phyloP scores from a whole-genome alignment of 2,329 filamentous ascomycete species.

The Ophiostoma himal-ulmi region DNA sequence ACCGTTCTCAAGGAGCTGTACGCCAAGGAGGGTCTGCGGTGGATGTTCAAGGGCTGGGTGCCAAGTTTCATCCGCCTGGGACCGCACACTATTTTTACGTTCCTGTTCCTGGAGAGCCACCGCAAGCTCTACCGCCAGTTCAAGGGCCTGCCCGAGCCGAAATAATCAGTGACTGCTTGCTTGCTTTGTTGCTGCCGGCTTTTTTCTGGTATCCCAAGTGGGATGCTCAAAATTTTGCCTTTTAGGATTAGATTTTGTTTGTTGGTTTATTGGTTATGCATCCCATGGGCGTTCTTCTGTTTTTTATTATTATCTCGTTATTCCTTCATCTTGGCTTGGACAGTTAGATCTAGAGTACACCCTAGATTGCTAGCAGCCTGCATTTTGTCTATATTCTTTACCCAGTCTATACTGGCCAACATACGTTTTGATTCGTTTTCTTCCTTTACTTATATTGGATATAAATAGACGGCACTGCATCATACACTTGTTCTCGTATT shows the following conservation, averaged over 20 bases:
- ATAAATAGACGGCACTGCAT: slow-evolving; percentile 2
- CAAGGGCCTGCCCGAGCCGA: slow-evolving; percentile 38
- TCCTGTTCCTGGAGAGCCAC: slow-evolving; percentile 80
- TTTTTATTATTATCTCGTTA: neutral
- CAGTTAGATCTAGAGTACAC: neutral
- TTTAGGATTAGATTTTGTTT: neutral
- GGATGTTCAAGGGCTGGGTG: slow-evolving; percentile 89
- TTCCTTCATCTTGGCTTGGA: neutral
- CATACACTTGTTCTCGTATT: neutral
- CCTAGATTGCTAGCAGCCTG: neutral
- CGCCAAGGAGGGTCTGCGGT: slow-evolving; percentile 63
- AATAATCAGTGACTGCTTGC: neutral
- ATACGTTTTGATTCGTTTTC: too few species aligned
- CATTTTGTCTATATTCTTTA: neutral
- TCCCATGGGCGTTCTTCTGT: slow-evolving; percentile 9
- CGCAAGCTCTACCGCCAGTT: slow-evolving; percentile 66
- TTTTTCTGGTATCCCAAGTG: neutral
- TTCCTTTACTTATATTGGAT: neutral
- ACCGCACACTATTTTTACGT: slow-evolving; percentile 80
- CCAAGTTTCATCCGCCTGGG: slow-evolving; percentile 64
- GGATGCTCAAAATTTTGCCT: neutral
- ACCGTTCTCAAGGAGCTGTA: slow-evolving; percentile 64
- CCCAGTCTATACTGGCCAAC: neutral
- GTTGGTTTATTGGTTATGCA: slow-evolving; percentile 6
- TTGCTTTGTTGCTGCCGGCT: neutral